Base-by-base conservation (phyloP, 306 rosid genomes). In the Vicia villosa region DNA sequence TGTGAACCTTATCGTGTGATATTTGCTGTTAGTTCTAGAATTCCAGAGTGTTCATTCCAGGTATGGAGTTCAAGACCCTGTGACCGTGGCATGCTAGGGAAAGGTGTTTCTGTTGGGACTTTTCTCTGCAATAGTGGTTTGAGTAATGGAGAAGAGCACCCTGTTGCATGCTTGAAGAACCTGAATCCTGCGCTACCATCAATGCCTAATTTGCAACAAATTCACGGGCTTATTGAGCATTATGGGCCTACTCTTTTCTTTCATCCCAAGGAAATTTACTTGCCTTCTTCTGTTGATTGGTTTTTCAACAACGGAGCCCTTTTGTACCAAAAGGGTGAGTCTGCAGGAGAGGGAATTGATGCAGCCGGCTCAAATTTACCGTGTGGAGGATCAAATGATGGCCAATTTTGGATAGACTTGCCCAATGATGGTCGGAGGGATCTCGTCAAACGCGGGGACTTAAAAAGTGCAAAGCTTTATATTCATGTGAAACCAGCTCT, bases 251-350 rank as follows among this genome's bases (percentile, higher is more conserved):
- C 89, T 45, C 56, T 93, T 58, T 88, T 86, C 81, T 90, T 93
- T 79, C 98, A 93, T 70, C 96, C 98, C 8, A 61, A 81, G 20
- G 98, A 93, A 81, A 45, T 63, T 66, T 90, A 84, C 84, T 80
- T 93, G 82, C 96, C 98, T 42, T 90, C 98, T 78, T 90, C 97
- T 30, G 91, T 93, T 72, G 71, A 81, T 17, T 93, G 98, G 98
- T 85, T 88, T 74, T 93, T 93, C 60, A 62, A 75, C 70, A 85
- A 84, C 24, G 96, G 97, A 45, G 90, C 93, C 3, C 49, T 81
- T 11, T 69, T 93, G 69, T 84, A 59, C 84, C 74, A 50, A 77
- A 60, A 69, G 19, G 94, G 81, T 17, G 15, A 16, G 9, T 40
- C 80, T 4, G 14, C 9, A 36, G 94, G 94, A 49, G 90, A 93